phyloP scores from a whole-genome alignment of 1,139 yeast species.

The Lodderomyces beijingensis region DNA sequence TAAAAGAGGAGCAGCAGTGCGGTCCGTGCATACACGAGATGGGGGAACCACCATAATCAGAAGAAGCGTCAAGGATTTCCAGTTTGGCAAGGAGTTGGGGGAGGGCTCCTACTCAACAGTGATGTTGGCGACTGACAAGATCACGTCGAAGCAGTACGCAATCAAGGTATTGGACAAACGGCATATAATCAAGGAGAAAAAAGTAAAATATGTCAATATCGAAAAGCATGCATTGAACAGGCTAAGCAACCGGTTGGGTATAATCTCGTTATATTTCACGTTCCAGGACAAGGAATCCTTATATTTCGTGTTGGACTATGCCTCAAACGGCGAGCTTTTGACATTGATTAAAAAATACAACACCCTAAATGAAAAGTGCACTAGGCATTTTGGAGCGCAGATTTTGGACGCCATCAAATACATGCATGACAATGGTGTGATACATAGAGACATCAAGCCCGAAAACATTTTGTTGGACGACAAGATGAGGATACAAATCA shows the following conservation, averaged over 20 bases:
- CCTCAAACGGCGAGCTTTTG: conserved; percentile 87
- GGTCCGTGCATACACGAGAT: conserved; percentile 15
- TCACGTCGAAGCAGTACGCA: conserved; percentile 74
- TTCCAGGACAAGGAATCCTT: conserved; percentile 88
- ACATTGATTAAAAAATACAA: conserved; percentile 74
- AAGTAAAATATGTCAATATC: conserved; percentile 92
- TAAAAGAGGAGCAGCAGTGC: conserved; percentile 37
- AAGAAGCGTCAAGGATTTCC: conserved; percentile 78
- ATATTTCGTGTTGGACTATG: conserved; percentile 89
- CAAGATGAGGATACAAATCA: conserved; percentile 63
- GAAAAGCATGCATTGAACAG: conserved; percentile 90
- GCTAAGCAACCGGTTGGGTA: conserved; percentile 66
- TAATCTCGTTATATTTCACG: conserved; percentile 83
- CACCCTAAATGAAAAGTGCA: conserved; percentile 71
- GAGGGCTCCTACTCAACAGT: conserved; percentile 97
- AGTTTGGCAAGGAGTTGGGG: conserved; percentile 82
- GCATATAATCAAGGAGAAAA: conserved; percentile 91
- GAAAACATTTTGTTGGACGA: conserved; percentile 67
- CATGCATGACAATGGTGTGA: conserved; percentile 72
- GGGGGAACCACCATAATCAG: conserved; percentile 29
- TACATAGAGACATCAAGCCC: conserved; percentile 79
- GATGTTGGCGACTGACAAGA: conserved; percentile 76
- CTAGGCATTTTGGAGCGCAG: conserved; percentile 67
- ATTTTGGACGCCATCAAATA: conserved; percentile 60
- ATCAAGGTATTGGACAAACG: conserved; percentile 87